Evolutionary conservation across 208 protist genomes (phyloP).

Genomic region (Leishmania martiniquensis): DNA sequence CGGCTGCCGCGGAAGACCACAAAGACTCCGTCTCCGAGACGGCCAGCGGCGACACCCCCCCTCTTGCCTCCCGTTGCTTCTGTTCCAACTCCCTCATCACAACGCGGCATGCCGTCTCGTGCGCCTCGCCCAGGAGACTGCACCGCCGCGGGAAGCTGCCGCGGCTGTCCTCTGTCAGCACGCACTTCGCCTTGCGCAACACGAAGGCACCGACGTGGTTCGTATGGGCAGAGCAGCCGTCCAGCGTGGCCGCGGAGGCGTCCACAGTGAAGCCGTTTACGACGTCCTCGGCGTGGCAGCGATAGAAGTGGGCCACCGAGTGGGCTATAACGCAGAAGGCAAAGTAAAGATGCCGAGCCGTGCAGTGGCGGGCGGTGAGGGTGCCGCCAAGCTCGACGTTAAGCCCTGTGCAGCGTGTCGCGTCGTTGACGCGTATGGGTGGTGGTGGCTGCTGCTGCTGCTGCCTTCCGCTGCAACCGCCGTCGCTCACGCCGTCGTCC

Average conservation of each 20-base stretch:
- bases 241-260: conserved; percentile 65
- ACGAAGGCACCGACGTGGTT: conserved; percentile 78
- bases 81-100: conserved; percentile 2
- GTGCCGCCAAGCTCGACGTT: conserved; percentile 73
- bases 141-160: conserved; percentile 42
- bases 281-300: conserved; percentile 66
- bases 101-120: conserved; percentile 17
- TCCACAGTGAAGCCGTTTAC: conserved; percentile 87
- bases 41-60: neutral
- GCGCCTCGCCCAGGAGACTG: conserved; percentile 25
- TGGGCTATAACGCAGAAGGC: conserved; percentile 74
- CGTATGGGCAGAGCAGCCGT: conserved; percentile 63
- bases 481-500: neutral
- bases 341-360: conserved; percentile 68
- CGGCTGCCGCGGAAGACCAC: conserved; percentile 9
- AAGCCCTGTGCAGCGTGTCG: conserved; percentile 50
- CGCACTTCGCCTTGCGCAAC: conserved; percentile 73
- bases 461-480: neutral
- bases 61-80: neutral
- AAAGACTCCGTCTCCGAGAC: neutral
- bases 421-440: conserved; percentile 29
- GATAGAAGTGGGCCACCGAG: conserved; percentile 72
- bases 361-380: conserved; percentile 62
- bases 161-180: conserved; percentile 46
- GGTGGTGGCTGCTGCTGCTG: neutral